Evolutionary conservation across 306 rosid species (phyloP).

Genomic region (Prosopis cineraria): DNA sequence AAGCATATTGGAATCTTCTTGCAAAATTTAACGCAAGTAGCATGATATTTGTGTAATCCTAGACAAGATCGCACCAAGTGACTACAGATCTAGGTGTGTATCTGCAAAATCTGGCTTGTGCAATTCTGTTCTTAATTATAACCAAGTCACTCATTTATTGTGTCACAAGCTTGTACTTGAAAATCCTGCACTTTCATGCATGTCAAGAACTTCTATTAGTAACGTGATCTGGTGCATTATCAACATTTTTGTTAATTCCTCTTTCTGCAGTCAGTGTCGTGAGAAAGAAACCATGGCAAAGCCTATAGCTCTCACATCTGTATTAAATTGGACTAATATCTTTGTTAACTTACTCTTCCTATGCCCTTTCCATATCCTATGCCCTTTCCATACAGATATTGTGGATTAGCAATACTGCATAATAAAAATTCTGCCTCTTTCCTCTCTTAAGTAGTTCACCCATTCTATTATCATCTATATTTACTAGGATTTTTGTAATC

Average conservation of each 20-base stretch:
- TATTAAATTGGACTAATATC: not conserved
- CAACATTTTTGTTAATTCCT: conserved; percentile 6
- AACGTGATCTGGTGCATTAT: conserved; percentile 4
- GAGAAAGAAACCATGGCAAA: not conserved
- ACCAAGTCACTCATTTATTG: not conserved
- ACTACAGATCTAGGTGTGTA: conserved; percentile 8
- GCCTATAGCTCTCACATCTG: not conserved
- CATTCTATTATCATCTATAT: not conserved
- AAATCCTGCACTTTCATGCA: conserved; percentile 17
- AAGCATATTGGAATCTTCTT: conserved; percentile 25
- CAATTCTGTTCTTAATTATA: not conserved
- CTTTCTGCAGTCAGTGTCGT: not conserved
- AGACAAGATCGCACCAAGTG: conserved; percentile 6
- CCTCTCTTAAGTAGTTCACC: not conserved
- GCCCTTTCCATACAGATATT: not conserved
- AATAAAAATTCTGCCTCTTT: not conserved
- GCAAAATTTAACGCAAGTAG: conserved; percentile 11
- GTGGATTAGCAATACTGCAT: not conserved
- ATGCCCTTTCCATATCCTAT: not conserved
- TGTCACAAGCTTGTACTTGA: not conserved
- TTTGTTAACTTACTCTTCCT: not conserved
- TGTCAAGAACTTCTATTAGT: conserved; percentile 10
- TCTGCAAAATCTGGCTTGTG: not conserved
- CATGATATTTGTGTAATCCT: not conserved
- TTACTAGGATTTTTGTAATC: not conserved